phyloP scores from a whole-genome alignment of 2,329 filamentous ascomycete genomes.

The Beauveria medogensis region DNA sequence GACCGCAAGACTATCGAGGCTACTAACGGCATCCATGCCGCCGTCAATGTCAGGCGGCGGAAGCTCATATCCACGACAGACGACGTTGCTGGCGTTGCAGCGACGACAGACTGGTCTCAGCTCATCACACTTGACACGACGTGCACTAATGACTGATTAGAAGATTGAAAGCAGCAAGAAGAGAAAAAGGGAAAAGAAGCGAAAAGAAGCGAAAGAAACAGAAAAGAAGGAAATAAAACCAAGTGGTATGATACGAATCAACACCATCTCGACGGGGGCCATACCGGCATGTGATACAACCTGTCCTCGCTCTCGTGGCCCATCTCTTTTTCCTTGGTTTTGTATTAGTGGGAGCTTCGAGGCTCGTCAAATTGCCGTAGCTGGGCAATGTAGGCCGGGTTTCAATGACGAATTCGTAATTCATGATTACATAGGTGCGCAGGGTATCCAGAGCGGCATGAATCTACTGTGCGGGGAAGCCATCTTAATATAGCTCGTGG shows the following conservation, averaged over 20 bases:
- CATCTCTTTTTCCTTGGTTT: background rate
- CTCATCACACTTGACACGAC: background rate
- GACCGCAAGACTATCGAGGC: background rate
- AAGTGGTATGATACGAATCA: background rate
- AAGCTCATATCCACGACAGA: slow-evolving; percentile 1
- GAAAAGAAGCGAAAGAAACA: background rate
- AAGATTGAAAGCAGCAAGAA: background rate
- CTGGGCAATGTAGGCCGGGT: background rate
- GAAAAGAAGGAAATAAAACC: background rate
- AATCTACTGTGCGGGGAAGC: background rate
- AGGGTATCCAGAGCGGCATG: background rate
- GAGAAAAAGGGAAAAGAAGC: background rate
- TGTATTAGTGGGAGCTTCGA: background rate
- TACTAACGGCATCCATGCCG: background rate
- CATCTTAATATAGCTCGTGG: background rate
- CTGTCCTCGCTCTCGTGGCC: background rate
- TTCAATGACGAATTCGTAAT: background rate
- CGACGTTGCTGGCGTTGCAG: background rate
- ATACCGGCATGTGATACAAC: slow-evolving; percentile 2
- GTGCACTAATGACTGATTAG: background rate
- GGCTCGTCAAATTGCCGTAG: background rate
- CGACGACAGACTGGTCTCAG: background rate
- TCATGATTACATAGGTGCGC: background rate
- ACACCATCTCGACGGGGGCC: background rate
- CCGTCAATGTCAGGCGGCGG: background rate